These are phyloP conservation scores for Diversispora eburnea DNA, from an alignment of 192 early-diverging fungal species.

Conservation along the genomic window DNA sequence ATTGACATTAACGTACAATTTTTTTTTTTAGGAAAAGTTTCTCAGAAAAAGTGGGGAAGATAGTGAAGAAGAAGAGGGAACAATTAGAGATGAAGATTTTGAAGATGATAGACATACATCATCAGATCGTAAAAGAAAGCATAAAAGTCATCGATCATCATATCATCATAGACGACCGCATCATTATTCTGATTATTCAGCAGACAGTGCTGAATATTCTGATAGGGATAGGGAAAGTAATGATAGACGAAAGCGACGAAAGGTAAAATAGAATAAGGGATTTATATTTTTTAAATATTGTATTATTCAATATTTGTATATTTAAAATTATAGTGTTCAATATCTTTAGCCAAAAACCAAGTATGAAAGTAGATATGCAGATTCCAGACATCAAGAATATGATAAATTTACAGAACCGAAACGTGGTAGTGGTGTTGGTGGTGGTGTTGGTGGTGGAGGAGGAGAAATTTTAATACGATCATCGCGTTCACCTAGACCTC, in stretches of 20 bases:
- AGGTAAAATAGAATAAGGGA: constrained; percentile 17
- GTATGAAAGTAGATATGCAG: constrained; percentile 5
- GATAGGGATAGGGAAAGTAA: constrained; percentile 32
- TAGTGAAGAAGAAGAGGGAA: constrained; percentile 66
- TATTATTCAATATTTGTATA: background rate
- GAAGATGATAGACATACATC: constrained; percentile 30
- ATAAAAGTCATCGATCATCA: constrained; percentile 18
- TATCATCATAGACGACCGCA: constrained; percentile 25
- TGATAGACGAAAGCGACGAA: constrained; percentile 36
- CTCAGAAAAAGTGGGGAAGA: constrained; percentile 47
- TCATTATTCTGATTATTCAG: constrained; percentile 28
- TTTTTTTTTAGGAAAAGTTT: constrained; percentile 36
- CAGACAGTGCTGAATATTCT: constrained; percentile 30
- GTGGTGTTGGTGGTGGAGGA: too few relatives aligned
- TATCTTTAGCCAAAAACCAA: background rate
- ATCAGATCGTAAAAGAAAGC: constrained; percentile 24
- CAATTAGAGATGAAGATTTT: constrained; percentile 51
- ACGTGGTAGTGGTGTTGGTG: background rate
- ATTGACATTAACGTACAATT: background rate
- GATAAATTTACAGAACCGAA: constrained; percentile 6
- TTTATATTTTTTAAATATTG: background rate
- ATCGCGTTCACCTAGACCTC: background rate
- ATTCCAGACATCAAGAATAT: constrained; percentile 18
- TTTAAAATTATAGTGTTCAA: background rate
- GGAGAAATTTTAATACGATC: background rate